These are phyloP conservation scores for Fusarium foetens DNA, from an alignment of 2,329 filamentous ascomycete genomes.

Conservation along the genomic window DNA sequence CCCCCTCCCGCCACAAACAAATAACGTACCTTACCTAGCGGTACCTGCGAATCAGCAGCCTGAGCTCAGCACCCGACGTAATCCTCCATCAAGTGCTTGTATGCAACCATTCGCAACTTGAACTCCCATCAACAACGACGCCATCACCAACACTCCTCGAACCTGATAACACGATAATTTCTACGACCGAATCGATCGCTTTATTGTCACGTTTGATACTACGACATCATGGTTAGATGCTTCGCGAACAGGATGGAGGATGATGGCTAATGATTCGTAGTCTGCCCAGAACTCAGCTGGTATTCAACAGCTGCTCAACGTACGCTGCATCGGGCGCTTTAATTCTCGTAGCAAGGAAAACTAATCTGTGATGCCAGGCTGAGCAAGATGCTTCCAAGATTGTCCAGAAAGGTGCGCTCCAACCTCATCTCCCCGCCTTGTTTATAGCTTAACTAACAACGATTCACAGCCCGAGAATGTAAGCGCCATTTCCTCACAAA, in stretches of 20 bases:
- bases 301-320: constrained; percentile 98
- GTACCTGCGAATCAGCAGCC: constrained; percentile 30
- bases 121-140: constrained; percentile 29
- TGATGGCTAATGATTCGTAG: constrained; percentile 59
- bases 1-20: neutral
- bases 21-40: constrained; percentile 18
- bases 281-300: constrained; percentile 98
- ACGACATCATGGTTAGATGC: constrained; percentile 39
- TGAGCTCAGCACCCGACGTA: constrained; percentile 36
- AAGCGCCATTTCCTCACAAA: constrained; percentile 50
- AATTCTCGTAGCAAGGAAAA: neutral
- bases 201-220: neutral
- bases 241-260: constrained; percentile 3
- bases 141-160: constrained; percentile 13
- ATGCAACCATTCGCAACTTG: constrained; percentile 33
- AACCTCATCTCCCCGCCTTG: constrained; percentile 3
- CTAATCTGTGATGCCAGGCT: constrained; percentile 66
- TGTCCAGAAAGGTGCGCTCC: constrained; percentile 86
- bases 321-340: constrained; percentile 59
- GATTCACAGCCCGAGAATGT: constrained; percentile 83
- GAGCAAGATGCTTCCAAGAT: constrained; percentile 99
- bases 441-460: constrained; percentile 33
- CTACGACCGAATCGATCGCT: neutral
- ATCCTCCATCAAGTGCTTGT: constrained; percentile 29
- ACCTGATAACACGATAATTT: neutral